Percentiles rank a stretch among this genome's conserved stretches.
These are phyloP conservation scores for Epichloe glyceriae DNA, from an alignment of 2,329 filamentous ascomycete species.

Conservation along the genomic window DNA sequence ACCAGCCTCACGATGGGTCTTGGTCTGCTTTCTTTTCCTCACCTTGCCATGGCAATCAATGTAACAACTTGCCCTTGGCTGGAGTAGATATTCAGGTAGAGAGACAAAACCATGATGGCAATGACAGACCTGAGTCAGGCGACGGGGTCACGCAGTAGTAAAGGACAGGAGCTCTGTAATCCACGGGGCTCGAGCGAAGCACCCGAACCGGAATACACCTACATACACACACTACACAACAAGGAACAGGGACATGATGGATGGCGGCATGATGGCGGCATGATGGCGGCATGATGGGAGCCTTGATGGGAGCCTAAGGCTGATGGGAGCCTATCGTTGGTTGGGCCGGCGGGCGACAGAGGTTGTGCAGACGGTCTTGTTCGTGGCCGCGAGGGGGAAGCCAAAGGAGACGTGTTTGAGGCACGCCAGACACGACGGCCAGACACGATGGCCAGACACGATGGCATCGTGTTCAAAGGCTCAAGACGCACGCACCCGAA, in stretches of 20 bases:
- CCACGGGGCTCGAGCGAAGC: not conserved
- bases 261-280: not conserved
- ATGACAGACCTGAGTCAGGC: not conserved
- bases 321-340: conserved; percentile 2
- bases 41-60: not conserved
- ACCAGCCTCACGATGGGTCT: not conserved
- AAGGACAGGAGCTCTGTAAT: not conserved
- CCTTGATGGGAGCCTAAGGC: not conserved
- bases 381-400: not conserved
- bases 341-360: not conserved
- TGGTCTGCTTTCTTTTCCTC: not conserved
- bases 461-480: not conserved
- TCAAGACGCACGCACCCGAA: conserved; percentile 2
- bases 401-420: not conserved
- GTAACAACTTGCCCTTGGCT: not conserved
- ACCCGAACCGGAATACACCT: not conserved
- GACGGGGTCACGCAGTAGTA: not conserved
- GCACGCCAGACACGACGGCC: not conserved
- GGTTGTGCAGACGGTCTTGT: not conserved
- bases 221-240: not conserved
- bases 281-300: not conserved
- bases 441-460: not conserved
- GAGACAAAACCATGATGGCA: not conserved
- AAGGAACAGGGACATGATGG: not conserved
- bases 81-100: not conserved